A percentile compares a stretch with the other conserved stretches of the same genome.
phyloP scores from a whole-genome alignment of 139 green algal species.

The Chlamydomonas sp. region DNA sequence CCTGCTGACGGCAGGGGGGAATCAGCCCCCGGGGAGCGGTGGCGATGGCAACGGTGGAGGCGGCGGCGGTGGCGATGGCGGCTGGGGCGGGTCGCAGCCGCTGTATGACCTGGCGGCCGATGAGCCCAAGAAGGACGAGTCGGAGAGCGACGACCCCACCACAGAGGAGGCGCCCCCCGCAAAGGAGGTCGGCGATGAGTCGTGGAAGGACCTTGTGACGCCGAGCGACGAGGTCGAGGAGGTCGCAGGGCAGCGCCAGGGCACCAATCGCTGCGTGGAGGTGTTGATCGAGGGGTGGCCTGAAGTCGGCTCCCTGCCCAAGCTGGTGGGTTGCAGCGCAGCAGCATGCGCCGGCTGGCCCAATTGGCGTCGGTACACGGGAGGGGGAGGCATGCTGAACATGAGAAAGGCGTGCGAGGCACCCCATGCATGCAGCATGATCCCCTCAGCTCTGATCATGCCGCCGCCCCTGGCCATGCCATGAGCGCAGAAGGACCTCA shows the following conservation, averaged over 20 bases:
- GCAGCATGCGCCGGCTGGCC: background rate
- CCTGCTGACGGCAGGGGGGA: too few relatives aligned
- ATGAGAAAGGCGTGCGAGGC: too few relatives aligned
- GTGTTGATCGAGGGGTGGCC: constrained; percentile 54
- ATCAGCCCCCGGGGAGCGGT: too few relatives aligned
- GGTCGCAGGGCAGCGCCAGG: constrained; percentile 22
- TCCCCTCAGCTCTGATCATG: background rate
- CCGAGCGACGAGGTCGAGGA: constrained; percentile 19
- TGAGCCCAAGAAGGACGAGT: constrained; percentile 16
- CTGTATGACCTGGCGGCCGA: constrained; percentile 29
- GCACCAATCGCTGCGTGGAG: constrained; percentile 47
- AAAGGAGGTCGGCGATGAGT: constrained; percentile 6
- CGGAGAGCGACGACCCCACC: constrained; percentile 16
- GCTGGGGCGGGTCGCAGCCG: constrained; percentile 7
- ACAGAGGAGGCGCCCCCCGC: constrained; percentile 12
- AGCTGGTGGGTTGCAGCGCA: constrained; percentile 22
- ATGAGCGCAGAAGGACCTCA: constrained; percentile 29
- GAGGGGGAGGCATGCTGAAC: too few relatives aligned
- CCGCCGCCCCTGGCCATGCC: background rate
- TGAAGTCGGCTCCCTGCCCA: constrained; percentile 37
- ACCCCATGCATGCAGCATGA: background rate
- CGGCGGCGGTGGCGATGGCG: constrained; percentile 21
- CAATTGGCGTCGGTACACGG: too few relatives aligned
- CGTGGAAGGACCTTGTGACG: constrained; percentile 29
- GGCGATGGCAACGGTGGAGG: constrained; percentile 35